These are phyloP conservation scores for Sisymbrium irio DNA, from an alignment of 345 rosid genomes.

Conservation along the genomic window DNA sequence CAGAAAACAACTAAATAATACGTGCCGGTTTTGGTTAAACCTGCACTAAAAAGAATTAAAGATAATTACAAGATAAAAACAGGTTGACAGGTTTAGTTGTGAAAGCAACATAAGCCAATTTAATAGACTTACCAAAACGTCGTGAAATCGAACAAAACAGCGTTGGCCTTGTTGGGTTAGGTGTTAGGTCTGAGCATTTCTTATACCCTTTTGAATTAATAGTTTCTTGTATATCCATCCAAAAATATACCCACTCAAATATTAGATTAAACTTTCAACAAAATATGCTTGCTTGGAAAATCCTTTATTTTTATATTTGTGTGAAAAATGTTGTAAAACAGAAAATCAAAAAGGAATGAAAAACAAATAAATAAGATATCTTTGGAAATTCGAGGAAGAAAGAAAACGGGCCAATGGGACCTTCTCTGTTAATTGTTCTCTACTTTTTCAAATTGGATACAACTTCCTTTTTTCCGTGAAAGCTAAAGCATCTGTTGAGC, in stretches of 20 bases:
- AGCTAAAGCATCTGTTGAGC: conserved; percentile 11
- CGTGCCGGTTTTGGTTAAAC: conserved; percentile 20
- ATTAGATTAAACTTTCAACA: not conserved
- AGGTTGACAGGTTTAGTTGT: conserved; percentile 26
- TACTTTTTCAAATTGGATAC: conserved; percentile 36
- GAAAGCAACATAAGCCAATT: conserved; percentile 30
- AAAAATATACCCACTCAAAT: conserved; percentile 23
- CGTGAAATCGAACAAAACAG: not conserved
- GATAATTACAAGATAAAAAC: not conserved
- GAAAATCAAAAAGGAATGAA: not conserved
- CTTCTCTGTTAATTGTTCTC: conserved; percentile 27
- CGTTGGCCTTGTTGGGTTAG: conserved; percentile 22
- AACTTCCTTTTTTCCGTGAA: conserved; percentile 20
- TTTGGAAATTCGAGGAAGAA: conserved; percentile 10
- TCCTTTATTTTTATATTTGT: not conserved
- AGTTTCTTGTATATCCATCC: not conserved
- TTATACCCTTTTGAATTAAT: not conserved
- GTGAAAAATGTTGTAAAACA: not conserved
- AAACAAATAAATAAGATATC: no score
- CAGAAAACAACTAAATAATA: not conserved
- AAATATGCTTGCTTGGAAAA: conserved; percentile 2
- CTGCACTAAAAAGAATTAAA: not conserved
- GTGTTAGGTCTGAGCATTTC: conserved; percentile 23
- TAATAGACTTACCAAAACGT: conserved; percentile 22
- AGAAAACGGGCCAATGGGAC: conserved; percentile 10